Conservation (phyloP, 2,329 filamentous ascomycete genomes). For the Catunica adiposa region DNA sequence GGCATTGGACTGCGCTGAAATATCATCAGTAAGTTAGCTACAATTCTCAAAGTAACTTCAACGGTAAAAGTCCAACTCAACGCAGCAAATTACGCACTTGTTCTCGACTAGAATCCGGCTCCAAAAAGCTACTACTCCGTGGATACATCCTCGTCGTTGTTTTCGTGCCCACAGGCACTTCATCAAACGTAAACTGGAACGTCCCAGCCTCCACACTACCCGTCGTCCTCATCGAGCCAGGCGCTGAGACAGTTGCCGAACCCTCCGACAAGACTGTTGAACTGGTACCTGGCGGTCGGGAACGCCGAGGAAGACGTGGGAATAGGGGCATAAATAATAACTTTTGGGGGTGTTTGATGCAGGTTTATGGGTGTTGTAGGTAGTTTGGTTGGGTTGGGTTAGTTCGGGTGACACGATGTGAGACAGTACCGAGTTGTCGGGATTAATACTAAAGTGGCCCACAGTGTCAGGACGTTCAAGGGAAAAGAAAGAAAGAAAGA, state of each 20-base stretch:
- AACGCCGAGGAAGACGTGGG: background rate
- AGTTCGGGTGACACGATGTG: background rate
- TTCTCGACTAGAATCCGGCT: constrained; percentile 19
- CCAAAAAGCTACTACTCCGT: constrained; percentile 20
- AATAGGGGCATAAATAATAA: background rate
- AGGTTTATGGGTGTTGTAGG: background rate
- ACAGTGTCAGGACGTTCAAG: background rate
- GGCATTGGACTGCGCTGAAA: background rate
- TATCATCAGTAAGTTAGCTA: background rate
- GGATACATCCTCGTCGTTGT: constrained; percentile 15
- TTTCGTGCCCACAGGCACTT: constrained; percentile 8
- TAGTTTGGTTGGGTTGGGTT: background rate
- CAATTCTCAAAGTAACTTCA: background rate
- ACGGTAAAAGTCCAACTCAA: background rate
- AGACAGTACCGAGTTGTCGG: background rate
- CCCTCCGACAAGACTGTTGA: background rate
- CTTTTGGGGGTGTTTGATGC: no score
- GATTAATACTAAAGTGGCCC: background rate
- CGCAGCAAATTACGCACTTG: background rate
- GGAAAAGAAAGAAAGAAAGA: no score
- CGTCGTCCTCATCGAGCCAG: background rate
- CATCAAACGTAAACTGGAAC: constrained; percentile 21
- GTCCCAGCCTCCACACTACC: background rate
- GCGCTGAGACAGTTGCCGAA: background rate
- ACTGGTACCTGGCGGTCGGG: background rate